A percentile compares a stretch with the other conserved stretches of the same genome.
Conservation (phyloP, 2,329 filamentous ascomycete species). For the Geosmithia putterillii region DNA sequence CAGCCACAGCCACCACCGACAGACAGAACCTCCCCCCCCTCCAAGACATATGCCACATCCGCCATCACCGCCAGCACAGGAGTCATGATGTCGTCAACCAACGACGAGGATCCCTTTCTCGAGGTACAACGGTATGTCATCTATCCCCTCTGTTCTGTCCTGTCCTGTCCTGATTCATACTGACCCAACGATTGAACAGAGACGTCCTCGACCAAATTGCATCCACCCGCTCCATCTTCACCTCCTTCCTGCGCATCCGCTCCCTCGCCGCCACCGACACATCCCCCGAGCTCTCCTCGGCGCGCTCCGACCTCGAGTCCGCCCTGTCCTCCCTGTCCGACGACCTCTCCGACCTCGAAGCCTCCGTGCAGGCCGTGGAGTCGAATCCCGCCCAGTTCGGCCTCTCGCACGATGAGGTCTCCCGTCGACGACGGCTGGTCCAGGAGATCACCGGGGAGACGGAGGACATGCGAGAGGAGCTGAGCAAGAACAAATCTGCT, state of each 20-base stretch:
- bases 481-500: slow-evolving; percentile 44
- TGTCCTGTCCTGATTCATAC: neutral
- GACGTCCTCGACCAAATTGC: slow-evolving; percentile 80
- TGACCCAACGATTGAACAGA: too few relatives aligned
- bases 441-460: slow-evolving; percentile 83
- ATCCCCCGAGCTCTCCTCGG: slow-evolving; percentile 77
- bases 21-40: too few relatives aligned
- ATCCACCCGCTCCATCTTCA: slow-evolving; percentile 74
- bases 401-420: slow-evolving; percentile 70
- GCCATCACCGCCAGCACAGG: neutral
- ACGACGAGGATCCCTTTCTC: slow-evolving; percentile 59
- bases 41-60: too few relatives aligned
- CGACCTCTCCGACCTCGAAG: slow-evolving; percentile 80
- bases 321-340: slow-evolving; percentile 60
- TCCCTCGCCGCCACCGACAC: slow-evolving; percentile 60
- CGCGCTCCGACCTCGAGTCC: slow-evolving; percentile 53
- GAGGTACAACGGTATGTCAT: slow-evolving; percentile 53
- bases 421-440: slow-evolving; percentile 68
- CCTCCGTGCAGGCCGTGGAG: slow-evolving; percentile 79
- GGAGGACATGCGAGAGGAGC: slow-evolving; percentile 76
- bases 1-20: neutral
- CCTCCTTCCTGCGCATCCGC: slow-evolving; percentile 90
- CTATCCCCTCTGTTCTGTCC: neutral
- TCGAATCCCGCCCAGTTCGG: slow-evolving; percentile 79
- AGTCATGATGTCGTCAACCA: slow-evolving; percentile 56